Evolutionary conservation across 2,329 filamentous ascomycete genomes (phyloP).

Genomic region (Scytalidium sp.): DNA sequence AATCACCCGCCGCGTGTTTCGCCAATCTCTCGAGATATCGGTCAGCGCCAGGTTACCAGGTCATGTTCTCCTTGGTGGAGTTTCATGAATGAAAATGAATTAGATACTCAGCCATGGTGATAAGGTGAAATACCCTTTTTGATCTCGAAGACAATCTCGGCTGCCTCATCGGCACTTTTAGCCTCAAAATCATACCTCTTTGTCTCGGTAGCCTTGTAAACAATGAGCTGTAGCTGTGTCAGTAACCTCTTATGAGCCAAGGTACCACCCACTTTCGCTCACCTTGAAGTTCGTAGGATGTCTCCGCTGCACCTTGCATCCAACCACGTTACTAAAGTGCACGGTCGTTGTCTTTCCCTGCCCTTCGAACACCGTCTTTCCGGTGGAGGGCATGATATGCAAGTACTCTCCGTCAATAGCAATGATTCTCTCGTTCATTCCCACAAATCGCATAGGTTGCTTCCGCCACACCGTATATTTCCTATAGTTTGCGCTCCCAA

Average conservation of each 20-base stretch:
- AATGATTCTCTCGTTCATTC: slow-evolving; percentile 70
- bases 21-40: no score
- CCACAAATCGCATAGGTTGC: slow-evolving; percentile 77
- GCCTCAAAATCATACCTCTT: slow-evolving; percentile 86
- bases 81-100: no score
- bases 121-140: slow-evolving; percentile 73
- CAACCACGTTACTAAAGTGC: slow-evolving; percentile 78
- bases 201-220: slow-evolving; percentile 72
- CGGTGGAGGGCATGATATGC: slow-evolving; percentile 74
- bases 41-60: no score
- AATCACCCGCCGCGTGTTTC: no score
- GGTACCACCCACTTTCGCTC: no score
- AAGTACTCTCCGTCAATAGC: slow-evolving; percentile 85
- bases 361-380: slow-evolving; percentile 62
- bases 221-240: slow-evolving; percentile 52
- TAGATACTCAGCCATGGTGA: slow-evolving; percentile 21
- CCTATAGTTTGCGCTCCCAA: slow-evolving; percentile 60
- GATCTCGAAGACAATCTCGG: slow-evolving; percentile 76
- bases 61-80: no score
- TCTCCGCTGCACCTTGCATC: slow-evolving; percentile 76
- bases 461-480: slow-evolving; percentile 80
- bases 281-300: slow-evolving; percentile 81
- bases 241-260: not conserved
- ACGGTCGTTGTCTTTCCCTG: slow-evolving; percentile 74
- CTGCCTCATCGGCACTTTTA: slow-evolving; percentile 66